Percentiles rank a stretch among this genome's conserved stretches.
These are phyloP conservation scores for Aschersonia sp. DNA, from an alignment of 2,329 filamentous ascomycete species.

Conservation along the genomic window DNA sequence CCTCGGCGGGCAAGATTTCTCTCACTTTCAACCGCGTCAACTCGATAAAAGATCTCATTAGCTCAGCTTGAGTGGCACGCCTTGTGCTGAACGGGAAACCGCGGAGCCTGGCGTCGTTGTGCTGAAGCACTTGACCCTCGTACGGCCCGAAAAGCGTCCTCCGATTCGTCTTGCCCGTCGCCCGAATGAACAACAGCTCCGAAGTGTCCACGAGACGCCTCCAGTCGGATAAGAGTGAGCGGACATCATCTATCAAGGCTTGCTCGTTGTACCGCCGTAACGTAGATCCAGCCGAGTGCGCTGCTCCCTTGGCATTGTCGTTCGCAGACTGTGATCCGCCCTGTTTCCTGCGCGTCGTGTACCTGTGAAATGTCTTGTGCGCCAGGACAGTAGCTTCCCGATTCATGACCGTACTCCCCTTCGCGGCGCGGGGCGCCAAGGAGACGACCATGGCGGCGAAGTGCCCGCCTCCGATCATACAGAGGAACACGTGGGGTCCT, in stretches of 20 bases:
- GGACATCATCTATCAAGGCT: constrained; percentile 77
- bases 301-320: constrained; percentile 84
- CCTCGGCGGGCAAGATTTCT: constrained; percentile 54
- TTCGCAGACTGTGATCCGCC: constrained; percentile 90
- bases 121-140: constrained; percentile 68
- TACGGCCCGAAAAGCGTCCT: constrained; percentile 84
- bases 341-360: constrained; percentile 91
- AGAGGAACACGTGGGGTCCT: constrained; percentile 82
- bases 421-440: constrained; percentile 64
- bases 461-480: constrained; percentile 96
- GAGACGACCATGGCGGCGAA: constrained; percentile 96
- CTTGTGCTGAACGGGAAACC: constrained; percentile 90
- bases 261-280: constrained; percentile 90
- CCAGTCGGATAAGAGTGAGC: constrained; percentile 71
- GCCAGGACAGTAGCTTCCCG: constrained; percentile 78
- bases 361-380: constrained; percentile 96
- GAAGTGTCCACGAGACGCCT: constrained; percentile 70
- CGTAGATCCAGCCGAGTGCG: constrained; percentile 84
- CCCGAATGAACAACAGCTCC: constrained; percentile 76
- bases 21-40: constrained; percentile 79
- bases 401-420: constrained; percentile 56
- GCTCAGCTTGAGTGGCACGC: constrained; percentile 80
- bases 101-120: constrained; percentile 66
- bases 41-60: constrained; percentile 90
- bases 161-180: constrained; percentile 75